Conservation (phyloP, 441 rosid genomes). For the Lepidium campestre region DNA sequence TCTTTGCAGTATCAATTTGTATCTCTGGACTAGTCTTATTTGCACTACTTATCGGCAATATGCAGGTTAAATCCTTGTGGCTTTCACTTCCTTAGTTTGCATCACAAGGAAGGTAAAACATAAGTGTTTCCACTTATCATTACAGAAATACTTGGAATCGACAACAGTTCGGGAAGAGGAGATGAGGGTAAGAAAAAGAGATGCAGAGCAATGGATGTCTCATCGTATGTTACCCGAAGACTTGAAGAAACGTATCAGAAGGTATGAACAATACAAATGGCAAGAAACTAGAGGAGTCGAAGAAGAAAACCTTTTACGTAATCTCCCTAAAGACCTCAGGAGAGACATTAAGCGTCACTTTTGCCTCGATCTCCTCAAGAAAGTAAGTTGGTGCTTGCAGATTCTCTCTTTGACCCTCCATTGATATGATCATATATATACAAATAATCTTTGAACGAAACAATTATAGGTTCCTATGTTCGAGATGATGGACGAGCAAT, state of each 20-base stretch:
- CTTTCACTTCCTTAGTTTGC: too few relatives aligned
- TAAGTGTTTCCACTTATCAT: too few relatives aligned
- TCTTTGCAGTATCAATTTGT: slow-evolving; percentile 33
- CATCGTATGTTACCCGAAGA: slow-evolving; percentile 43
- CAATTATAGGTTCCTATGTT: slow-evolving; percentile 45
- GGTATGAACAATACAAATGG: slow-evolving; percentile 36
- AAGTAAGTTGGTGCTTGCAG: too few relatives aligned
- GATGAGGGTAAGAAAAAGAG: slow-evolving; percentile 39
- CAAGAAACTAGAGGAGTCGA: slow-evolving; percentile 30
- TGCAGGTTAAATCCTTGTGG: too few relatives aligned
- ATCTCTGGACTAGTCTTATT: slow-evolving; percentile 39
- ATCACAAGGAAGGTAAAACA: too few relatives aligned
- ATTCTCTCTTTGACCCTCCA: too few relatives aligned
- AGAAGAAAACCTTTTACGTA: slow-evolving; percentile 24
- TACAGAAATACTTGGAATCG: slow-evolving; percentile 42
- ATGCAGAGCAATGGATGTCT: slow-evolving; percentile 47
- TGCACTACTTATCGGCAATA: slow-evolving; percentile 42
- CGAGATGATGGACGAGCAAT: slow-evolving; percentile 36
- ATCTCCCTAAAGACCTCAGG: slow-evolving; percentile 27
- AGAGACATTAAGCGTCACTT: slow-evolving; percentile 29
- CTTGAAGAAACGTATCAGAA: slow-evolving; percentile 30
- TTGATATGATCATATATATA: too few relatives aligned
- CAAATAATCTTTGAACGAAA: too few relatives aligned
- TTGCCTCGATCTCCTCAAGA: slow-evolving; percentile 24
- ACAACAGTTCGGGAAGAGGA: slow-evolving; percentile 34